Conservation (phyloP, 345 rosid genomes). For the Litchi chinensis region DNA sequence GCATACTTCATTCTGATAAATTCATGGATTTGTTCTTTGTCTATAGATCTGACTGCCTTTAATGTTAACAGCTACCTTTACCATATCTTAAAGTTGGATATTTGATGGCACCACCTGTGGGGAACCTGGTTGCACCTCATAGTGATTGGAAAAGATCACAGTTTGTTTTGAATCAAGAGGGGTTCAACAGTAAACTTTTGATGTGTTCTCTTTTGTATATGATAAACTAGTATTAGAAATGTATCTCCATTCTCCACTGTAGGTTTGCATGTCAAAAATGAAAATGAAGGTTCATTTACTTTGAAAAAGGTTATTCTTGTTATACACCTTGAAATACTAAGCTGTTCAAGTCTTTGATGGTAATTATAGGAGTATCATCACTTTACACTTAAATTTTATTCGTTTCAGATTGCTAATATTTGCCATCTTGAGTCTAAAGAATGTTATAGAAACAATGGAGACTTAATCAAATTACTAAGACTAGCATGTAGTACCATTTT, state of each 20-base stretch:
- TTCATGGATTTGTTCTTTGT: background rate
- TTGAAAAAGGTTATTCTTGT: background rate
- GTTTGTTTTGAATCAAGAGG: conserved; percentile 80
- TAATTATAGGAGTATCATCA: background rate
- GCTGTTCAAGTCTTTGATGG: background rate
- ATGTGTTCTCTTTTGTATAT: background rate
- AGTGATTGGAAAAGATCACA: conserved; percentile 83
- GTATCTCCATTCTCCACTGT: background rate
- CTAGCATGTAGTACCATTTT: background rate
- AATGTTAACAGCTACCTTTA: conserved; percentile 69
- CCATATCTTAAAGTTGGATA: conserved; percentile 88
- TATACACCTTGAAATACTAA: background rate
- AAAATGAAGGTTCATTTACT: background rate
- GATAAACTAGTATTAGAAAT: background rate
- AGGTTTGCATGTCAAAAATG: background rate
- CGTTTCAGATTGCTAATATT: background rate
- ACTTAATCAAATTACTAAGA: background rate
- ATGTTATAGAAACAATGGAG: background rate
- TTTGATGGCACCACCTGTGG: conserved; percentile 80
- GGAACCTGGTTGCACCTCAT: conserved; percentile 77
- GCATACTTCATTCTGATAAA: background rate
- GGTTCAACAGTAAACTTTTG: conserved; percentile 61
- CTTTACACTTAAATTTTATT: background rate
- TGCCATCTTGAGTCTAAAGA: background rate
- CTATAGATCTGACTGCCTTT: conserved; percentile 15